A percentile compares a stretch with the other conserved stretches of the same genome.
These are phyloP conservation scores for Leccinum variicolor DNA, from an alignment of 768 basidiomycete species.

Conservation along the genomic window DNA sequence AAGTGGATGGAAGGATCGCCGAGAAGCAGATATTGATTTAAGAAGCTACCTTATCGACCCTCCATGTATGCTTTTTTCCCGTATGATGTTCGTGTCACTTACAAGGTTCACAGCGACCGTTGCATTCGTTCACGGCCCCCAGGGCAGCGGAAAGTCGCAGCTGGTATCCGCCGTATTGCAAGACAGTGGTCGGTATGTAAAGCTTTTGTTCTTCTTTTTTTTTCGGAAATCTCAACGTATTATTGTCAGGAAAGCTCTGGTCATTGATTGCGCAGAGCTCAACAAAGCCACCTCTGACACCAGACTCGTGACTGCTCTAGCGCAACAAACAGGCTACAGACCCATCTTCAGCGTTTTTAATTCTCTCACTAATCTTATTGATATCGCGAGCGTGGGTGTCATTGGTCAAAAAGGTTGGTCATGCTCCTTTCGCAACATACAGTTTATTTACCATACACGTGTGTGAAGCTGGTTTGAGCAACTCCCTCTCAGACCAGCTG, in stretches of 20 bases:
- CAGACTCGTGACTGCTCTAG: constrained; percentile 63
- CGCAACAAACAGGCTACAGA: constrained; percentile 83
- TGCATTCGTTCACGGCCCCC: constrained; percentile 77
- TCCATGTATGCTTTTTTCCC: constrained; percentile 50
- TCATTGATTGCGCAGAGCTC: constrained; percentile 83
- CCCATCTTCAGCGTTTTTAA: constrained; percentile 85
- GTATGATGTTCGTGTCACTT: not conserved
- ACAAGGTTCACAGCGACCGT: constrained; percentile 51
- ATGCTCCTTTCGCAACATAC: not conserved
- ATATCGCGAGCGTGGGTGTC: constrained; percentile 89
- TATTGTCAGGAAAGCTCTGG: constrained; percentile 54
- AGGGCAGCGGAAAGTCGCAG: constrained; percentile 74
- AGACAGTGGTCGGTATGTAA: constrained; percentile 49
- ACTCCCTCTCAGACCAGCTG: constrained; percentile 76
- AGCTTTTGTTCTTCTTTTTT: not conserved
- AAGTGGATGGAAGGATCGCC: constrained; percentile 81
- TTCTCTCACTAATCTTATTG: constrained; percentile 78
- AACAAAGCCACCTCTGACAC: constrained; percentile 67
- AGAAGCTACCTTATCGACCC: constrained; percentile 72
- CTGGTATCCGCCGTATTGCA: constrained; percentile 55
- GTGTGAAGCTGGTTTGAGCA: constrained; percentile 71
- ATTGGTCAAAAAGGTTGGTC: constrained; percentile 87
- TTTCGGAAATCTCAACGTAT: not conserved
- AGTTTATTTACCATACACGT: not conserved
- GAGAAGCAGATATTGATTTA: constrained; percentile 68